phyloP scores from a whole-genome alignment of 2,329 filamentous ascomycete species.

The Curvularia sp. region DNA sequence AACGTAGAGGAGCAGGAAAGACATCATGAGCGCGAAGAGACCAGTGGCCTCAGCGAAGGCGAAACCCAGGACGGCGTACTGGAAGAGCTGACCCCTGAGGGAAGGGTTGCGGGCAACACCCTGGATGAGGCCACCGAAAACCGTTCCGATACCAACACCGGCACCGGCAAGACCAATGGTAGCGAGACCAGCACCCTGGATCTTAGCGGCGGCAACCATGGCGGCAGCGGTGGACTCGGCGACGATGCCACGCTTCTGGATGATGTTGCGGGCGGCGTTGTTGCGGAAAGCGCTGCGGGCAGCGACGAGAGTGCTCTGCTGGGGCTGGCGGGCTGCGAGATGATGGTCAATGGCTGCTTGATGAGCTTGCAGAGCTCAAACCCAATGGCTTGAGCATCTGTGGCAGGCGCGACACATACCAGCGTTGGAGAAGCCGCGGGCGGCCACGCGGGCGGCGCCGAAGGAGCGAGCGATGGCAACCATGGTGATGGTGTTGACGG shows the following conservation, averaged over 20 bases:
- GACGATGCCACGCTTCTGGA: slow-evolving; percentile 53
- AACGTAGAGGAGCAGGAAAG: slow-evolving; percentile 53
- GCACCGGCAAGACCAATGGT: slow-evolving; percentile 92
- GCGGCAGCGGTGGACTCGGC: slow-evolving; percentile 52
- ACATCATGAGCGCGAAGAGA: slow-evolving; percentile 63
- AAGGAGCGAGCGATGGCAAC: slow-evolving; percentile 51
- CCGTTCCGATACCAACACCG: slow-evolving; percentile 94
- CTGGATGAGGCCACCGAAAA: slow-evolving; percentile 88
- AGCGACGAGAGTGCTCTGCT: slow-evolving; percentile 50
- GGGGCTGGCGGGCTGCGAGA: slow-evolving; percentile 43
- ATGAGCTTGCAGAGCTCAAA: slow-evolving; percentile 31
- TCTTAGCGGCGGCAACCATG: slow-evolving; percentile 53
- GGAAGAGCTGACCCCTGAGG: slow-evolving; percentile 94
- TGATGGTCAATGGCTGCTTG: slow-evolving; percentile 45
- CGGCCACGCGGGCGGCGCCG: slow-evolving; percentile 51
- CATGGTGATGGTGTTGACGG: slow-evolving; percentile 47
- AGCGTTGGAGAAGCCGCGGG: slow-evolving; percentile 50
- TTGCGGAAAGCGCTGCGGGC: slow-evolving; percentile 52
- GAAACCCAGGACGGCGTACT: slow-evolving; percentile 94
- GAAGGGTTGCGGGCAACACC: slow-evolving; percentile 93
- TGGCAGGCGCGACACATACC: slow-evolving; percentile 49
- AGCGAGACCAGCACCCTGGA: slow-evolving; percentile 61
- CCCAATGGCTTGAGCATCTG: slow-evolving; percentile 42
- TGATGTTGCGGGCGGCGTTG: slow-evolving; percentile 50
- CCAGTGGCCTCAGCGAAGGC: slow-evolving; percentile 92